Base-by-base conservation (phyloP, 306 rosid genomes). In the Cicer cuneatum region DNA sequence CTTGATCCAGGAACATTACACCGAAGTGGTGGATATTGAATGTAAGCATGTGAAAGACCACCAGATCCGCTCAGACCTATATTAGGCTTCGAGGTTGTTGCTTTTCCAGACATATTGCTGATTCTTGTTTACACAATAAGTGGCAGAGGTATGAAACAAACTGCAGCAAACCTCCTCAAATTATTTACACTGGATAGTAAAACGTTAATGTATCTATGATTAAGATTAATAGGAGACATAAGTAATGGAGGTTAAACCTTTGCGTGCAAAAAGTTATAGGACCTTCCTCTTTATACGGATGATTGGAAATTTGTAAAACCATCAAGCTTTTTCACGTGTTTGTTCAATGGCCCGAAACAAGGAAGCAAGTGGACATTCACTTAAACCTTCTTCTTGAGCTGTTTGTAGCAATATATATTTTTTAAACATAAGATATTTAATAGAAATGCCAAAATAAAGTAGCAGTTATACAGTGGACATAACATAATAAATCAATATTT, bases 21-120 rank as follows among this genome's bases (percentile, higher is more conserved):
- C 68, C 85, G 83, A 59, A 92, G 71, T 16, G 99, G 97, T 14
- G 92, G 96, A 86, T 86, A 83, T 79, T 73, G 93, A 82, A 87
- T 82, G 83, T 88, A 94, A 79, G 87, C 92, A 87, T 94, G 99
- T 76, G 99, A 94, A 77, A 94, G 87, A 64, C 90, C 96, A 78
- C 86, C 84, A 35, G 93, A 88, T 51, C 91, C 90, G 63, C 86
- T 90, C 85, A 90, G 72, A 85, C 87, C 86, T 67, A 79, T 84
- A 78, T 78, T 86, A 66, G 93, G 84, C 78, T 86, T 92, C 49
- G 96, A 94, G 71, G 91, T 88, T 41, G 96, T 87, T 78, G 99
- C 89, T 85, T 84, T 86, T 67, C 90, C 92, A 39, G 96, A 81
- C 99, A 94, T 94, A n/a, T 80, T 74, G 56, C 42, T 14, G 65